phyloP scores from a whole-genome alignment of 306 rosid genomes.

The Lathyrus sativus region DNA sequence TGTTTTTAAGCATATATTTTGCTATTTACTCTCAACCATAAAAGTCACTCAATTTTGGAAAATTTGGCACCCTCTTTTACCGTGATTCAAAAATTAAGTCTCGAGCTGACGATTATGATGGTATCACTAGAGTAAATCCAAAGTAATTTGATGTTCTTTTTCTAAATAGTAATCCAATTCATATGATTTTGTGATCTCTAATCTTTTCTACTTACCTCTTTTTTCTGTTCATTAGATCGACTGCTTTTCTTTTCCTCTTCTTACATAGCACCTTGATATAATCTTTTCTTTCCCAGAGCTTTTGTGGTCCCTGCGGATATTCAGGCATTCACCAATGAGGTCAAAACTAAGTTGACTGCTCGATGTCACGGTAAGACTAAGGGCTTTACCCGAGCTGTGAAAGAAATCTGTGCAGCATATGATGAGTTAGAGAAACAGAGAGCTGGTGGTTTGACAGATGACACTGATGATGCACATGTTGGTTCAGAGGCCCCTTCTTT shows the following conservation, averaged over 20 bases:
- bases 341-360: conserved; percentile 61
- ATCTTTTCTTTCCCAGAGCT: conserved; percentile 61
- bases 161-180: background rate
- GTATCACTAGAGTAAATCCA: conserved; percentile 3
- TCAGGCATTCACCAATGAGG: conserved; percentile 74
- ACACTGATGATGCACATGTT: conserved; percentile 50
- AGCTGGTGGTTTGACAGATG: conserved; percentile 54
- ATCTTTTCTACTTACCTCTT: conserved; percentile 26
- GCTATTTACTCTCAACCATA: background rate
- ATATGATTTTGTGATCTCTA: conserved; percentile 31
- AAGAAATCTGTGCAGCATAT: conserved; percentile 78
- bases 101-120: conserved; percentile 12
- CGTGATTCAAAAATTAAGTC: background rate
- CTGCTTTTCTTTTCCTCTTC: conserved; percentile 27
- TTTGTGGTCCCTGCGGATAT: conserved; percentile 89
- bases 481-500: conserved; percentile 55
- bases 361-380: conserved; percentile 73
- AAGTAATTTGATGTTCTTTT: conserved; percentile 18
- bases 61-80: background rate
- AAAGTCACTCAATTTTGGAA: background rate
- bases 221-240: conserved; percentile 20
- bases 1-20: background rate
- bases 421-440: conserved; percentile 67
- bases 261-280: conserved; percentile 30
- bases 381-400: conserved; percentile 74